These are phyloP conservation scores for Aspergillus sclerotioniger DNA, from an alignment of 495 filamentous ascomycete species.

Conservation along the genomic window DNA sequence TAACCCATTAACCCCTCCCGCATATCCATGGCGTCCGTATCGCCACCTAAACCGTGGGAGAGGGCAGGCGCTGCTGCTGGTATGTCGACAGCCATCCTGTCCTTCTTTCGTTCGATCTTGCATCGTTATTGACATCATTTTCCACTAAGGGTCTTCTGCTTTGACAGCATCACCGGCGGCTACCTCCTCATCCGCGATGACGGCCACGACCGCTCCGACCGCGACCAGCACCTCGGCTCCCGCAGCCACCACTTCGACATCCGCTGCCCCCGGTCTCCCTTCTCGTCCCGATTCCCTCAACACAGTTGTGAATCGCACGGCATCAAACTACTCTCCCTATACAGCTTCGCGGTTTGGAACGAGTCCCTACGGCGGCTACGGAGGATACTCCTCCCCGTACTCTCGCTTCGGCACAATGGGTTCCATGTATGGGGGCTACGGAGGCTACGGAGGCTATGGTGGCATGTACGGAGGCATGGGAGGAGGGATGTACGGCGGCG, in stretches of 20 bases:
- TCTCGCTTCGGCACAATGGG: conserved; percentile 64
- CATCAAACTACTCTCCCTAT: conserved; percentile 79
- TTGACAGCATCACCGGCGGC: conserved; percentile 41
- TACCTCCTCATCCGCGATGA: conserved; percentile 37
- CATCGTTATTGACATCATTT: conserved; percentile 5
- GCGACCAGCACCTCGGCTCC: conserved; percentile 30
- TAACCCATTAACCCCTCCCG: conserved; percentile 20
- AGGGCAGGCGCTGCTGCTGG: conserved; percentile 65
- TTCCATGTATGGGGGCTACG: conserved; percentile 53
- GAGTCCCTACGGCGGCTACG: conserved; percentile 49
- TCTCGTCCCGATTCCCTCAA: conserved; percentile 73
- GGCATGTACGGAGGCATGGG: conserved; percentile 56
- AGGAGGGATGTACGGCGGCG: conserved; percentile 51
- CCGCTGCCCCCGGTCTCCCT: conserved; percentile 70
- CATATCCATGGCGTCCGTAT: conserved; percentile 55
- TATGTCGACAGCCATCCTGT: conserved; percentile 19
- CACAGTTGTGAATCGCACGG: conserved; percentile 76
- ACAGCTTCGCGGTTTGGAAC: conserved; percentile 58
- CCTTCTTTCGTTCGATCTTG: conserved; percentile 8
- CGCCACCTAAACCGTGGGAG: conserved; percentile 97
- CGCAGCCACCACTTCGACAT: too few species aligned
- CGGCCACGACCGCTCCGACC: conserved; percentile 29
- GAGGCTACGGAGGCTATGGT: conserved; percentile 52
- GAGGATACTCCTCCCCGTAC: conserved; percentile 61
- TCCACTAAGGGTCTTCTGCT: conserved; percentile 32